Evolutionary conservation across 2,329 filamentous ascomycete species (phyloP), one percentile per base, ranked within the genome.

Genomic region (Colletotrichum falcatum): DNA sequence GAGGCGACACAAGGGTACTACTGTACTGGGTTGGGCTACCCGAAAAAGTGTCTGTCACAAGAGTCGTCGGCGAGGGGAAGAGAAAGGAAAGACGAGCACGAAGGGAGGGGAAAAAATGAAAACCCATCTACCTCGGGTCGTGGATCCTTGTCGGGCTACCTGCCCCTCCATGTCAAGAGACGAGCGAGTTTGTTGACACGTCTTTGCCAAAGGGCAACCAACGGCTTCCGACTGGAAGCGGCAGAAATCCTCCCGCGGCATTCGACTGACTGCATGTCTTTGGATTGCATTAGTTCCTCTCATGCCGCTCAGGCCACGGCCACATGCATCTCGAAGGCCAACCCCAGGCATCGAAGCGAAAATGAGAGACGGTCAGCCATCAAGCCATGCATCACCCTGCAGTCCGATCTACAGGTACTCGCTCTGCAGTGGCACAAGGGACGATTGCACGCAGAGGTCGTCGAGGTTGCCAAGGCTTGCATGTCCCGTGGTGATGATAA

Each of bases 191-290:
- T 30, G 26, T 55, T 33, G 39, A 30, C 42, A 60, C 18, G 28
- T 28, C 18, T 60, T 33, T 48, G 42, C n/a, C 35, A 16, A 16
- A 33, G n/a, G n/a, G n/a, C n/a, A n/a, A n/a, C n/a, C n/a, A n/a
- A n/a, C n/a, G n/a, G n/a, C n/a, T n/a, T n/a, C n/a, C n/a, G n/a
- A n/a, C n/a, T n/a, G n/a, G n/a, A n/a, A n/a, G n/a, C n/a, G n/a
- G n/a, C n/a, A n/a, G n/a, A 30, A 28, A 61, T 56, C 46, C 54
- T 66, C 26, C 49, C 55, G 63, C 56, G 23, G 20, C 61, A 44
- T 20, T 55, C 53, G n/a, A n/a, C n/a, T n/a, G 23, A 35, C 11
- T 48, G 28, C 64, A 70, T 67, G 58, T 63, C 67, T 63, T 67
- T 39, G 44, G 28, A 12, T 18, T 67, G 67, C 64, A 70, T 67